Evolutionary conservation across 345 rosid species (phyloP).

Genomic region (Pugionium dolabratum): DNA sequence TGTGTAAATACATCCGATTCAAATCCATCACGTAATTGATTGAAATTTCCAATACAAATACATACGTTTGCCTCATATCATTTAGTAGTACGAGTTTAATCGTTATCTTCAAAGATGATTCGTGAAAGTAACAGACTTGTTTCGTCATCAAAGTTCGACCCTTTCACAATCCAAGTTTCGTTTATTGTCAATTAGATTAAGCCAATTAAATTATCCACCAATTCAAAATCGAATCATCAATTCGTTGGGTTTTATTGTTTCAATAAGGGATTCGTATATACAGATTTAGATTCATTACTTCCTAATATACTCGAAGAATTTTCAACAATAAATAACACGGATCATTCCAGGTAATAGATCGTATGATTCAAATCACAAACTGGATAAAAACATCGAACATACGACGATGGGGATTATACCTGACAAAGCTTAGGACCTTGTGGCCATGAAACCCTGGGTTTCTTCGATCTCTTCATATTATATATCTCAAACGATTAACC

Average conservation of each 20-base stretch:
- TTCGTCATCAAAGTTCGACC: background rate
- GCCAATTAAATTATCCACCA: background rate
- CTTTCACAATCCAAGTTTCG: background rate
- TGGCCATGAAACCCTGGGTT: constrained; percentile 65
- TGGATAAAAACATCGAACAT: background rate
- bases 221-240: background rate
- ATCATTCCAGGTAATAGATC: too few relatives aligned
- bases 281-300: background rate
- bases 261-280: background rate
- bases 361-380: background rate
- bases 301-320: background rate
- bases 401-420: constrained; percentile 41
- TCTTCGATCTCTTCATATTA: constrained; percentile 53
- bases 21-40: background rate
- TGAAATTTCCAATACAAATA: background rate
- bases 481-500: constrained; percentile 17
- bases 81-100: background rate
- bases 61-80: constrained; percentile 1
- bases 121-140: background rate
- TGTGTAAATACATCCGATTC: background rate
- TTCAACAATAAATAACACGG: background rate
- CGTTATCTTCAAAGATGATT: background rate
- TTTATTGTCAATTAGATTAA: background rate
- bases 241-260: background rate
- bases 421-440: constrained; percentile 56